These are phyloP conservation scores for Termitomyces sp. DNA, from an alignment of 768 basidiomycete genomes.

Conservation along the genomic window DNA sequence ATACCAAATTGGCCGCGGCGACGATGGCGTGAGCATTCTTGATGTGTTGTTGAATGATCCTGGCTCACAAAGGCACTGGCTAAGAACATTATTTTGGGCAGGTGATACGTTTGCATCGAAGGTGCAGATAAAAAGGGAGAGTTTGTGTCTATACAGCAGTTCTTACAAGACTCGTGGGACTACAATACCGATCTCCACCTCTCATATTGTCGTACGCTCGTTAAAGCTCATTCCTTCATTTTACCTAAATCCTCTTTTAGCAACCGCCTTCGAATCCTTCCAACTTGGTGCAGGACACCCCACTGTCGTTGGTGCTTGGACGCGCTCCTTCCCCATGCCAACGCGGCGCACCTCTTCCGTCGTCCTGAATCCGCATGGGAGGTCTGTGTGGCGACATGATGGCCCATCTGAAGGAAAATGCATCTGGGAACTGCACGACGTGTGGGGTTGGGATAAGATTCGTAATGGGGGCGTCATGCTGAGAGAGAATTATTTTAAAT, in stretches of 20 bases:
- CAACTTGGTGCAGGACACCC: conserved; percentile 88
- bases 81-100: conserved; percentile 89
- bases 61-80: background rate
- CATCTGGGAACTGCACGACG: conserved; percentile 78
- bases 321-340: conserved; percentile 85
- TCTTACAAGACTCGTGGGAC: conserved; percentile 81
- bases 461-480: conserved; percentile 69
- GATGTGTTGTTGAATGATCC: background rate
- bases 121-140: conserved; percentile 42
- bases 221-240: background rate
- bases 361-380: conserved; percentile 54
- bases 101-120: conserved; percentile 84
- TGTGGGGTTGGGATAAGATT: conserved; percentile 82
- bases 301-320: conserved; percentile 73
- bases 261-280: conserved; percentile 85
- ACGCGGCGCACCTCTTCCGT: conserved; percentile 57
- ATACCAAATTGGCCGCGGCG: conserved; percentile 87
- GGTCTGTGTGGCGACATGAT: conserved; percentile 65
- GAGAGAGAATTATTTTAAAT: conserved; percentile 79
- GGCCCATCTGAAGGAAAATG: conserved; percentile 86
- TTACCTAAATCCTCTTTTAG: conserved; percentile 27
- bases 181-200: conserved; percentile 95
- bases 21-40: conserved; percentile 77
- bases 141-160: conserved; percentile 67
- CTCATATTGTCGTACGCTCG: conserved; percentile 58